Evolutionary conservation across 1,139 yeast species (phyloP).

Genomic region (Hyphopichia pseudoburtonii): DNA sequence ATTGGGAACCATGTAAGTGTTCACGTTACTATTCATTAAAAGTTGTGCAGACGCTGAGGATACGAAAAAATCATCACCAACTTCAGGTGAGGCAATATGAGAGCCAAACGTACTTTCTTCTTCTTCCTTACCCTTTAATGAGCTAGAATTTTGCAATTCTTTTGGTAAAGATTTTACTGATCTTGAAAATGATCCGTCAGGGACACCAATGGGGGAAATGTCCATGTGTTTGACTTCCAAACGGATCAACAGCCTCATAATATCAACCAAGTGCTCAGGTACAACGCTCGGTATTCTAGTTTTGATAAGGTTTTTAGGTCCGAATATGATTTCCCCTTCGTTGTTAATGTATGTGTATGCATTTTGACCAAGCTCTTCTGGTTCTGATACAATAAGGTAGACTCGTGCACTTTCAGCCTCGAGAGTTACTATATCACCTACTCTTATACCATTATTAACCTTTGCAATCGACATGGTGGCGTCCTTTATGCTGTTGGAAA

Average conservation of each 20-base stretch:
- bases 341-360: slow-evolving; percentile 53
- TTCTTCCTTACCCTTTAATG: slow-evolving; percentile 4
- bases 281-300: slow-evolving; percentile 57
- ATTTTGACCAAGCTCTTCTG: slow-evolving; percentile 24
- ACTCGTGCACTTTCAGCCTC: slow-evolving; percentile 29
- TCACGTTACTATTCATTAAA: slow-evolving; percentile 35
- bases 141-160: slow-evolving; percentile 11
- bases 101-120: background rate
- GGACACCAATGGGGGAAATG: slow-evolving; percentile 42
- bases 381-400: slow-evolving; percentile 33
- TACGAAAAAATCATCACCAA: slow-evolving; percentile 30
- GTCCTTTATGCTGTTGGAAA: slow-evolving; percentile 15
- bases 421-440: slow-evolving; percentile 43
- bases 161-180: slow-evolving; percentile 23
- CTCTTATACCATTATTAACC: slow-evolving; percentile 23
- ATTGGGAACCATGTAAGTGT: slow-evolving; percentile 38
- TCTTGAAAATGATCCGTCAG: slow-evolving; percentile 32
- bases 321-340: slow-evolving; percentile 56
- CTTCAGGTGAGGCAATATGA: slow-evolving; percentile 2
- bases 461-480: slow-evolving; percentile 27
- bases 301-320: slow-evolving; percentile 43
- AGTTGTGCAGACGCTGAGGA: slow-evolving; percentile 41
- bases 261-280: slow-evolving; percentile 26
- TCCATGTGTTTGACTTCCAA: slow-evolving; percentile 32
- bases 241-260: slow-evolving; percentile 27